These are phyloP conservation scores for Pulchroboletus neoregius DNA, from an alignment of 1,284 basidiomycete species.

Conservation along the genomic window DNA sequence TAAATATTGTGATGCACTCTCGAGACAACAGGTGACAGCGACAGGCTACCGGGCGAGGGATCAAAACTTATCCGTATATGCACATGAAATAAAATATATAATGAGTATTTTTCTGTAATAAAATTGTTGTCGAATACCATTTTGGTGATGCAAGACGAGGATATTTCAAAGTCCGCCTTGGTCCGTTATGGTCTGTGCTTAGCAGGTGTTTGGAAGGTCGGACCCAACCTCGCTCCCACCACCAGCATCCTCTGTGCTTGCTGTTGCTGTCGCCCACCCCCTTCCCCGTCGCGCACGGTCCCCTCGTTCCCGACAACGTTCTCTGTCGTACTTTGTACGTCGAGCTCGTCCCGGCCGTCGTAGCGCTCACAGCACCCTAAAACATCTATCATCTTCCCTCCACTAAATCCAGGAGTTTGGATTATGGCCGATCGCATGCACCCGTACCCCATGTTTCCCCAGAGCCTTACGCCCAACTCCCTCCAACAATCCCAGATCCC, in stretches of 20 bases:
- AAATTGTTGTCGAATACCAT: conserved; percentile 13
- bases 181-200: conserved; percentile 38
- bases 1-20: neutral
- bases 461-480: conserved; percentile 43
- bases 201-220: conserved; percentile 39
- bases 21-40: neutral
- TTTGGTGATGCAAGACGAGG: conserved; percentile 20
- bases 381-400: conserved; percentile 27
- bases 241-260: conserved; percentile 37
- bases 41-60: no score
- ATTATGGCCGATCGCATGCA: conserved; percentile 59
- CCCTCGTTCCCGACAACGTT: conserved; percentile 8
- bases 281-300: conserved; percentile 25
- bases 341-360: conserved; percentile 18
- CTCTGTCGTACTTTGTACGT: conserved; percentile 15
- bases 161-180: conserved; percentile 31
- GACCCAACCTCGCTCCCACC: conserved; percentile 40
- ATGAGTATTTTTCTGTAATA: conserved; percentile 18
- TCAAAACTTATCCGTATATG: no score
- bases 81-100: conserved; percentile 9
- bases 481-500: conserved; percentile 46
- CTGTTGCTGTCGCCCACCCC: conserved; percentile 17
- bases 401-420: conserved; percentile 30
- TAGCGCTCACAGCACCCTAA: conserved; percentile 23
- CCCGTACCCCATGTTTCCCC: conserved; percentile 47